phyloP scores from a whole-genome alignment of 768 basidiomycete species.

The Tylopilus felleus region DNA sequence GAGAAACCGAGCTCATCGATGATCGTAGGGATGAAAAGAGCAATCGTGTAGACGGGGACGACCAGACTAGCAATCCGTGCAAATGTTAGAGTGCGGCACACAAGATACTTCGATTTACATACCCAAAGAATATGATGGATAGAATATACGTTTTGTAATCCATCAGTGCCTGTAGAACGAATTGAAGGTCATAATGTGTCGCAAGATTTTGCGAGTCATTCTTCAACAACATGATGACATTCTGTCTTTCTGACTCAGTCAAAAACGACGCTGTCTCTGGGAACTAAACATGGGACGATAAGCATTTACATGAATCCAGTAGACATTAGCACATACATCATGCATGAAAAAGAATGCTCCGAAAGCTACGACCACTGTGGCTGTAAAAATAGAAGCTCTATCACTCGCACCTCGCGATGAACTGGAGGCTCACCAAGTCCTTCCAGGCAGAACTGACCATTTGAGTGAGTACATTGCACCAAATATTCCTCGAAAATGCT shows the following conservation, averaged over 20 bases:
- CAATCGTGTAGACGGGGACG: constrained; percentile 44
- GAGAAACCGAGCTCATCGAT: constrained; percentile 48
- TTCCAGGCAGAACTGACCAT: constrained; percentile 31
- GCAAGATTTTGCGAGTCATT: constrained; percentile 44
- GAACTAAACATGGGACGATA: constrained; percentile 34
- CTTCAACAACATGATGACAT: constrained; percentile 36
- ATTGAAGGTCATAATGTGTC: constrained; percentile 42
- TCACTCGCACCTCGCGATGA: not conserved
- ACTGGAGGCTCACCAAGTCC: constrained; percentile 20
- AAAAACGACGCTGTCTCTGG: constrained; percentile 58
- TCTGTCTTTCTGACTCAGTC: constrained; percentile 39
- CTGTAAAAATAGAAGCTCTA: constrained; percentile 8
- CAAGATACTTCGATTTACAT: constrained; percentile 5
- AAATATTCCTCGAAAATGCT: constrained; percentile 9
- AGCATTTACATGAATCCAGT: not conserved
- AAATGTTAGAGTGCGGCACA: not conserved
- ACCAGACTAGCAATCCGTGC: constrained; percentile 30
- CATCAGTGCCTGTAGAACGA: constrained; percentile 45
- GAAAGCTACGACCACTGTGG: constrained; percentile 23
- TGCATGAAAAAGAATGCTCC: constrained; percentile 48
- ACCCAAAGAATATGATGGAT: constrained; percentile 40
- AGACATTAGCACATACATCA: constrained; percentile 34
- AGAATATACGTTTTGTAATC: constrained; percentile 42
- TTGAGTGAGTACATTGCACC: constrained; percentile 3
- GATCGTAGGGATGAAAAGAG: constrained; percentile 50